Evolutionary conservation across 2,329 filamentous ascomycete species (phyloP).

Genomic region (Arthrobotrys megalospora): DNA sequence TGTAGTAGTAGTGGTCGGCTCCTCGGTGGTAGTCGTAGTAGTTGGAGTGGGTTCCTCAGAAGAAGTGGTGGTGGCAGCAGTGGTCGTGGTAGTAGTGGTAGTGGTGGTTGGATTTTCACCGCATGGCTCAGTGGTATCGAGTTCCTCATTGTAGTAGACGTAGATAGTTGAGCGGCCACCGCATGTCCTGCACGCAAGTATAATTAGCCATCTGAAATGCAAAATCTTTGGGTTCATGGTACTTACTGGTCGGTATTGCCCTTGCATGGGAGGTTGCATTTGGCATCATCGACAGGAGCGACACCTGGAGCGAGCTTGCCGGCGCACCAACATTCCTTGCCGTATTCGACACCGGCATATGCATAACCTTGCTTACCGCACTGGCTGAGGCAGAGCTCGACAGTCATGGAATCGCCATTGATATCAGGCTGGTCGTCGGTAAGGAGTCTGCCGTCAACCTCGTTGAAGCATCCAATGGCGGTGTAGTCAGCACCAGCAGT

Average conservation of each 20-base stretch:
- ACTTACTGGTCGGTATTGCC: conserved; percentile 47
- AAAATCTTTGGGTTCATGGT: too few species aligned
- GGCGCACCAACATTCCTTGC: conserved; percentile 52
- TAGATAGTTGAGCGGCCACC: conserved; percentile 43
- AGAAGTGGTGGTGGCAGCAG: conserved; percentile 21
- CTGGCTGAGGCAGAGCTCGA: conserved; percentile 48
- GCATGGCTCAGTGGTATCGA: conserved; percentile 52
- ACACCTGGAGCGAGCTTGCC: conserved; percentile 42
- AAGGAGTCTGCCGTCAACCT: conserved; percentile 42
- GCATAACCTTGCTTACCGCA: conserved; percentile 55
- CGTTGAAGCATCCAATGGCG: conserved; percentile 48
- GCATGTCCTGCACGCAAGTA: conserved; percentile 12
- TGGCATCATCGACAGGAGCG: conserved; percentile 16
- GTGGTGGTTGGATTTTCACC: conserved; percentile 14
- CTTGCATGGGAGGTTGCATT: conserved; percentile 40
- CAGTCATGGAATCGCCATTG: conserved; percentile 46
- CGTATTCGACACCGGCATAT: conserved; percentile 56
- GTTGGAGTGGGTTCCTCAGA: conserved; percentile 15
- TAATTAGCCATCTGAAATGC: not conserved
- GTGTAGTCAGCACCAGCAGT: conserved; percentile 44
- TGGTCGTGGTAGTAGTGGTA: conserved; percentile 31
- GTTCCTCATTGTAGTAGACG: conserved; percentile 50
- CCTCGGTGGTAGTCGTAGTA: conserved; percentile 21
- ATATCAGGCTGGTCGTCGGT: conserved; percentile 50
- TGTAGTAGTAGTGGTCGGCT: conserved; percentile 3